Evolutionary conservation across 768 basidiomycete genomes (phyloP).

Genomic region (Tricholoma sp.): DNA sequence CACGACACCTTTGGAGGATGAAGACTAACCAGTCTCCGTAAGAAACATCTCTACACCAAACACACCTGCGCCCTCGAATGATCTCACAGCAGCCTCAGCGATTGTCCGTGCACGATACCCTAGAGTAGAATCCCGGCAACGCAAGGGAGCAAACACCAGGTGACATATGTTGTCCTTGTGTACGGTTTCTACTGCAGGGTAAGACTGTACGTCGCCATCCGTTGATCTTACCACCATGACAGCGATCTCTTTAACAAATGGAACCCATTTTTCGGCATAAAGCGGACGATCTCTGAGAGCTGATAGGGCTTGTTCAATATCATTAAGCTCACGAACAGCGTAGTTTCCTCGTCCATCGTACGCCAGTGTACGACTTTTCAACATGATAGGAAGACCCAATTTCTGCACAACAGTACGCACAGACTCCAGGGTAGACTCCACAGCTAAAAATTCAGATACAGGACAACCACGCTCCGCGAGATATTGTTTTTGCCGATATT

Average conservation of each 20-base stretch:
- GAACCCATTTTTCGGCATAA: slow-evolving; percentile 93
- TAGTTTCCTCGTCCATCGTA: slow-evolving; percentile 97
- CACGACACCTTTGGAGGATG: neutral
- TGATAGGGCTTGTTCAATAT: slow-evolving; percentile 46
- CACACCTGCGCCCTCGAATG: slow-evolving; percentile 84
- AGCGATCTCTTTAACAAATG: slow-evolving; percentile 85
- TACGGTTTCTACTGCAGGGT: slow-evolving; percentile 92
- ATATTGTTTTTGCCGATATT: slow-evolving; percentile 73
- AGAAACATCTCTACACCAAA: slow-evolving; percentile 99
- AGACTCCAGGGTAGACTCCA: slow-evolving; percentile 50
- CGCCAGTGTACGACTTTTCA: slow-evolving; percentile 91
- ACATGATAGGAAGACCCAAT: slow-evolving; percentile 88
- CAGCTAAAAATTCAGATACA: slow-evolving; percentile 55
- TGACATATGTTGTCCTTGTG: slow-evolving; percentile 94
- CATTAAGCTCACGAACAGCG: slow-evolving; percentile 51
- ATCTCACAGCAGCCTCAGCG: slow-evolving; percentile 77
- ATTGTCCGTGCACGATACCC: slow-evolving; percentile 56
- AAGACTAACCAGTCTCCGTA: slow-evolving; percentile 67
- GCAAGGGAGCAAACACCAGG: slow-evolving; percentile 84
- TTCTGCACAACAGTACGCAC: slow-evolving; percentile 45
- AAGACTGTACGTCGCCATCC: slow-evolving; percentile 70
- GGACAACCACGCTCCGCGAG: slow-evolving; percentile 58
- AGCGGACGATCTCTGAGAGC: slow-evolving; percentile 64
- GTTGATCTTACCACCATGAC: slow-evolving; percentile 92
- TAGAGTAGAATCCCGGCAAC: slow-evolving; percentile 52